Base-by-base conservation (phyloP, 129 eudicot species). In the Kitagawia praeruptora region DNA sequence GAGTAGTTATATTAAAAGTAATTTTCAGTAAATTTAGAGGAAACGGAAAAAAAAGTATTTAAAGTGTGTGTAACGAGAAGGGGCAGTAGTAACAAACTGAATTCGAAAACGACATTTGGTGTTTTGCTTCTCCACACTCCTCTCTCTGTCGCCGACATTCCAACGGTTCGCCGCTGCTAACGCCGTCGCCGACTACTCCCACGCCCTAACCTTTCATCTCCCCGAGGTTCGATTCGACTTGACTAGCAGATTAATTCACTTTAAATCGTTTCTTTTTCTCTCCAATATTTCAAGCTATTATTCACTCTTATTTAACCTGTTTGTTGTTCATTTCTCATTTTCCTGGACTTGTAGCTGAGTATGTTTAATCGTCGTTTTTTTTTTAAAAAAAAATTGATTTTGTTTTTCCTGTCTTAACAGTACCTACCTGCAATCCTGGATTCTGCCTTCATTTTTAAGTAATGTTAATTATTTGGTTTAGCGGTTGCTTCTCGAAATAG, bases 121-220 rank as follows among this genome's bases (percentile, higher is more conserved):
- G 37, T 34, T 34, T 34, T 34, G 37, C 37, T 34, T 34, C 2
- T 34, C 37, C 2, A 34, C 37, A 1, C 71, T 28, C 19, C 19
- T 15, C 2, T 66, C 72, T 31, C 41, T 12, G n/a, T 89, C 81
- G 85, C 89, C 87, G 82, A 84, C 87, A 53, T 81, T 81, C 74
- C 87, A 89, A 87, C 93, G 90, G 97, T 86, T 87, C 92, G 89
- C 92, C 93, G 89, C 78, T 84, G 86, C 80, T 82, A 45, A 61
- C 85, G 89, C 82, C 85, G 91, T 85, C 86, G 76, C 74, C 54
- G 49, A 81, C 83, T 71, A 47, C 61, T 51, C 76, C 45, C 7
- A 56, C 70, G 38, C 42, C 87, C 71, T 28, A 1, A 8, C 12
- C 14, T 23, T 58, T 58, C 13, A 23, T 58, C 67, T 23, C 67